Conservation (phyloP, 371 early-diverging fungal species). For the Funneliformis caledonium region DNA sequence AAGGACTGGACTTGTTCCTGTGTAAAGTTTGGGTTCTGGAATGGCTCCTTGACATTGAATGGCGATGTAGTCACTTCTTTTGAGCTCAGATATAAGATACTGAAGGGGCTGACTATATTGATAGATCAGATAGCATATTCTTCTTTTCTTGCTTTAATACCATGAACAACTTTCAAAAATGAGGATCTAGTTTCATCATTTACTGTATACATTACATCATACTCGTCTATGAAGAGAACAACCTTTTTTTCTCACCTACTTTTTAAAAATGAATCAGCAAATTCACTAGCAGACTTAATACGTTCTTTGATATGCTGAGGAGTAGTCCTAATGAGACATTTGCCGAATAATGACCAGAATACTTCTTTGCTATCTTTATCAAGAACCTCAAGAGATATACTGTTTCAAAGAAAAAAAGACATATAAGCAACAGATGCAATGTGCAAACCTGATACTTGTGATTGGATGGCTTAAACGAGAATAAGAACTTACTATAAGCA, state of each 20-base stretch:
- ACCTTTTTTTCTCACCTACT: neutral
- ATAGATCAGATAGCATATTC: constrained; percentile 8
- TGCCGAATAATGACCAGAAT: constrained; percentile 32
- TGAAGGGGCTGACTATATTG: constrained; percentile 16
- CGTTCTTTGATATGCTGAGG: neutral
- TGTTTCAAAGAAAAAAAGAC: constrained; percentile 1
- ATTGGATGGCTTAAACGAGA: neutral
- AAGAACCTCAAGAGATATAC: constrained; percentile 10
- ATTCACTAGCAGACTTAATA: constrained; percentile 9
- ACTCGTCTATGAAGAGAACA: constrained; percentile 33
- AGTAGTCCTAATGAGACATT: neutral
- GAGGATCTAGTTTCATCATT: constrained; percentile 21
- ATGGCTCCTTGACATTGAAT: constrained; percentile 21
- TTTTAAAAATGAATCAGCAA: neutral
- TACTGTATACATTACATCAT: neutral
- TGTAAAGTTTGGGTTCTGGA: constrained; percentile 31
- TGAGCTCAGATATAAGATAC: constrained; percentile 22
- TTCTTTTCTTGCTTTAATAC: constrained; percentile 3
- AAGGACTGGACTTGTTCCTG: constrained; percentile 22
- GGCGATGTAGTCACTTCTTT: constrained; percentile 1
- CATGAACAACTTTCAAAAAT: neutral
- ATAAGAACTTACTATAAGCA: constrained; percentile 32
- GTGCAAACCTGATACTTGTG: neutral
- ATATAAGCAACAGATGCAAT: neutral
- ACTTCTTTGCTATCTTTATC: neutral